Conservation (phyloP, 805 yeast genomes). For the Barnettozyma vustinii region DNA sequence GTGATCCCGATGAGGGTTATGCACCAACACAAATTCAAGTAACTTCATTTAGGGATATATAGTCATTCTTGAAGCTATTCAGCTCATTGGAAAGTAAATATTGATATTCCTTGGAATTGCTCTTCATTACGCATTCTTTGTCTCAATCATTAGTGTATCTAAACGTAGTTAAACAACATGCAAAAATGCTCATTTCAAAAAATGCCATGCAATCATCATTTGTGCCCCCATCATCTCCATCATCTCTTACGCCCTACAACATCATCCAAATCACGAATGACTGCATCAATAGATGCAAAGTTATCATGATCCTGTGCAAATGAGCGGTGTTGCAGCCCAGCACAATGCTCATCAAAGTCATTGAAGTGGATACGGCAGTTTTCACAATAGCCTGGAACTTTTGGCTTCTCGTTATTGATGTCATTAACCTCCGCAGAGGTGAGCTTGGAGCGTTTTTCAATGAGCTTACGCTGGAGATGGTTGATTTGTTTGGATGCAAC, state of each 20-base stretch:
- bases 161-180: conserved; percentile 1
- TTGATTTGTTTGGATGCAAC: conserved; percentile 49
- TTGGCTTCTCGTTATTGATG: conserved; percentile 18
- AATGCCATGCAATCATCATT: background rate
- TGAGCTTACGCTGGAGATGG: conserved; percentile 40
- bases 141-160: background rate
- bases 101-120: too few species aligned
- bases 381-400: conserved; percentile 80
- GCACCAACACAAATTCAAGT: too few species aligned
- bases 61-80: too few species aligned
- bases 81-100: too few species aligned
- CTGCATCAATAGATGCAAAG: conserved; percentile 70
- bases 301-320: conserved; percentile 71
- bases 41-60: too few species aligned
- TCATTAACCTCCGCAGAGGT: conserved; percentile 12
- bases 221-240: background rate
- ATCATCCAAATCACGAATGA: conserved; percentile 41
- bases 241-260: conserved; percentile 19
- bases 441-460: conserved; percentile 15
- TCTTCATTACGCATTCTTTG: background rate
- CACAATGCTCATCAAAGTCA: conserved; percentile 70
- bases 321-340: conserved; percentile 61
- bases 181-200: background rate
- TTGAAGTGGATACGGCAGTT: conserved; percentile 85
- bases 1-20: background rate